Conservation (phyloP, 768 basidiomycete species). For the Phaffia tasmanica region DNA sequence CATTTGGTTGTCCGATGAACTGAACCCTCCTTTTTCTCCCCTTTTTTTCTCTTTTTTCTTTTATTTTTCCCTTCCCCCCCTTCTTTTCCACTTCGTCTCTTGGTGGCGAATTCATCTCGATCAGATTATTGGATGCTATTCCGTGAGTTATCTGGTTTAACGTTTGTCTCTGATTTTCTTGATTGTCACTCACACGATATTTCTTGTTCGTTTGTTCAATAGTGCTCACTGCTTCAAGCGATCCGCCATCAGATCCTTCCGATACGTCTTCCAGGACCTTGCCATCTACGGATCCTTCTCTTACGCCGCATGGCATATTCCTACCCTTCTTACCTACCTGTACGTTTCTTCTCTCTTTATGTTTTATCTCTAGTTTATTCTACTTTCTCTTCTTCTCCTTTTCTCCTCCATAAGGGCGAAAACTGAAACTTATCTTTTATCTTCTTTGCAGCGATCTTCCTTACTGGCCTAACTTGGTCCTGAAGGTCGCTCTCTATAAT, state of each 20-base stretch:
- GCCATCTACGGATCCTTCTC: constrained; percentile 57
- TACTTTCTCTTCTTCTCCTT: too few relatives aligned
- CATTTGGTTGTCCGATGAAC: neutral
- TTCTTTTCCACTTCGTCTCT: neutral
- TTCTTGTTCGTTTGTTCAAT: neutral
- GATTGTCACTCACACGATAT: neutral
- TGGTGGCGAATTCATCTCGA: neutral
- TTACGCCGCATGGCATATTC: constrained; percentile 56
- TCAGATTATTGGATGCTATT: constrained; percentile 55
- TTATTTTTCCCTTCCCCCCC: neutral
- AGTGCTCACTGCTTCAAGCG: constrained; percentile 79
- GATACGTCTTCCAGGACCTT: constrained; percentile 67
- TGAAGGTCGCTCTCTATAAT: constrained; percentile 60
- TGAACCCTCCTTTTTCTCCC: too few relatives aligned
- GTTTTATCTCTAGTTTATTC: neutral
- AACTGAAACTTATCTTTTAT: neutral
- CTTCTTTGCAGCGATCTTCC: neutral
- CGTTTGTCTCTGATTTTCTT: neutral
- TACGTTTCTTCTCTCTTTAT: constrained; percentile 25
- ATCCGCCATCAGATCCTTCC: constrained; percentile 63
- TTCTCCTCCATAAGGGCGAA: neutral
- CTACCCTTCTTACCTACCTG: constrained; percentile 43
- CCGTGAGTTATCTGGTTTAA: constrained; percentile 41
- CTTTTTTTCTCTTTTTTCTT: neutral
- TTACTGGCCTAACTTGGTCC: constrained; percentile 35